phyloP scores from a whole-genome alignment of 352 stramenopile species.

The Pythium chondricola region DNA sequence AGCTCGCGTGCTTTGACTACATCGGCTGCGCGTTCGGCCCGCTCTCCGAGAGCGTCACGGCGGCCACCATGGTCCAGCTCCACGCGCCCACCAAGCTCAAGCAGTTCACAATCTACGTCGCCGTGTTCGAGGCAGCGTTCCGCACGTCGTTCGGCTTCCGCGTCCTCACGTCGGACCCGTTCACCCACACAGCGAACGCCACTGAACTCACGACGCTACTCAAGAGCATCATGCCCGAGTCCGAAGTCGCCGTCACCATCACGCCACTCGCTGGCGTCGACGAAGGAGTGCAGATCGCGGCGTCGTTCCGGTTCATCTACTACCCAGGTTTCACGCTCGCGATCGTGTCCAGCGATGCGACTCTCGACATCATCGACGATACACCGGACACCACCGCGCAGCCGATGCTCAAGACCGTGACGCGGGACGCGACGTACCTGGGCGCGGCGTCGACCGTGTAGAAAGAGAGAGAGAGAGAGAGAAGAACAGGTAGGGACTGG shows the following conservation, averaged over 20 bases:
- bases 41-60: constrained; percentile 2
- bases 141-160: constrained; percentile 13
- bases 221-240: constrained; percentile 9
- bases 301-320: constrained; percentile 2
- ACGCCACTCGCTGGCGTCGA: not conserved
- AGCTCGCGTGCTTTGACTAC: constrained; percentile 17
- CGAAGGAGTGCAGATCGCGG: not conserved
- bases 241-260: not conserved
- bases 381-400: not conserved
- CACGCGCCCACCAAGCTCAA: not conserved
- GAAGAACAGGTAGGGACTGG: not conserved
- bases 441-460: not conserved
- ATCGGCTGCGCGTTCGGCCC: constrained; percentile 20
- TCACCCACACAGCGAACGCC: constrained; percentile 5
- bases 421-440: not conserved
- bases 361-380: not conserved
- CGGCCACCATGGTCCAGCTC: constrained; percentile 16
- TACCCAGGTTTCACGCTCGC: constrained; percentile 1
- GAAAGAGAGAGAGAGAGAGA: not conserved
- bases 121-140: constrained; percentile 15
- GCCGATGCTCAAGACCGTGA: constrained; percentile 1
- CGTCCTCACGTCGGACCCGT: not conserved
- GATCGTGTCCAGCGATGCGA: not conserved
- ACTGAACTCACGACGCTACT: constrained; percentile 7
- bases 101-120: constrained; percentile 3